Percentiles rank a stretch among this genome's conserved stretches.
phyloP scores from a whole-genome alignment of 768 basidiomycete genomes.

The Tylopilus balloui region DNA sequence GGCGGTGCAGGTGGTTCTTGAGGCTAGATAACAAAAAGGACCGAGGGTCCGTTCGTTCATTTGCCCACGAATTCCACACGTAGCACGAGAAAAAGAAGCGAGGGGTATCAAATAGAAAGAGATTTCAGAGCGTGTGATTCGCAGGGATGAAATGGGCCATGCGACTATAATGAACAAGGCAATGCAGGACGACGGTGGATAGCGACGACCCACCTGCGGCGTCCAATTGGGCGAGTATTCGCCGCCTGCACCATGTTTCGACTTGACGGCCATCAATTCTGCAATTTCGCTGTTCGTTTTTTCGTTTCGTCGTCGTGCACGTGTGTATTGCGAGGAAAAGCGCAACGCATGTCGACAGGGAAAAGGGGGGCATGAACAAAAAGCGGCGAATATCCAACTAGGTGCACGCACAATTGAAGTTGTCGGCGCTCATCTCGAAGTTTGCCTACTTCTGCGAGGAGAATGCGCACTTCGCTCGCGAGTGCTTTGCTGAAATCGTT shows the following conservation, averaged over 20 bases:
- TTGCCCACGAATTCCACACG: background rate
- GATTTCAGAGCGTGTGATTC: background rate
- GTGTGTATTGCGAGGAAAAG: too few relatives aligned
- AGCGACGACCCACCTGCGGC: slow-evolving; percentile 43
- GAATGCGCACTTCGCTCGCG: slow-evolving; percentile 56
- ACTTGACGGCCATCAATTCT: slow-evolving; percentile 76
- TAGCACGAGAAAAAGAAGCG: background rate
- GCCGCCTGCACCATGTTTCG: slow-evolving; percentile 77
- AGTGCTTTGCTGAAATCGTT: slow-evolving; percentile 63
- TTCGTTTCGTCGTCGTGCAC: background rate
- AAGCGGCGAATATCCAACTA: background rate
- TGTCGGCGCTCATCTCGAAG: slow-evolving; percentile 55
- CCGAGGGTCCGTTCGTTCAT: background rate
- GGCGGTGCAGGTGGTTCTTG: slow-evolving; percentile 37
- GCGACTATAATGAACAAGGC: background rate
- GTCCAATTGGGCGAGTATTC: slow-evolving; percentile 76
- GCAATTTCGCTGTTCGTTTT: slow-evolving; percentile 70
- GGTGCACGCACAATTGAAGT: slow-evolving; percentile 46
- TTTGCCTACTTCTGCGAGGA: slow-evolving; percentile 57
- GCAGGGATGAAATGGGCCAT: background rate
- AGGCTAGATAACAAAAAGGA: slow-evolving; percentile 14
- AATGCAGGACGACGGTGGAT: background rate
- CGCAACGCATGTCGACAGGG: background rate
- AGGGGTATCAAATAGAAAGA: background rate
- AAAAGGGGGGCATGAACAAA: background rate